A percentile compares a stretch with the other conserved stretches of the same genome.
Evolutionary conservation across 345 rosid genomes (phyloP).

Genomic region (Boechera divaricarpa): DNA sequence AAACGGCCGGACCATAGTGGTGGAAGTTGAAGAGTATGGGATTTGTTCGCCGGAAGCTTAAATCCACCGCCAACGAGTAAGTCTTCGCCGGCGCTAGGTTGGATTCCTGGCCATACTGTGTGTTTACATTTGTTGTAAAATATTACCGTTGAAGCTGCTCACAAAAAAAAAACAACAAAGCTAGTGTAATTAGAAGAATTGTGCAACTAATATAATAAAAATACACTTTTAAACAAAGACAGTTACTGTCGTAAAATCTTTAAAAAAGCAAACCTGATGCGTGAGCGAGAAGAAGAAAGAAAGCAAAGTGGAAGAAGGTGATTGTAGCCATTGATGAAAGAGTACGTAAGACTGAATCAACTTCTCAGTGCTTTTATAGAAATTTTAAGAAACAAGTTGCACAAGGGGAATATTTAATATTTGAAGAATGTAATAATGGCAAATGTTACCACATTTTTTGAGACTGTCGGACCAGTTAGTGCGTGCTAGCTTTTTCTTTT

Average conservation of each 20-base stretch:
- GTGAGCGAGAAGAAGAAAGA: slow-evolving; percentile 48
- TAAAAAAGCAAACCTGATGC: slow-evolving; percentile 43
- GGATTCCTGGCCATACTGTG: slow-evolving; percentile 95
- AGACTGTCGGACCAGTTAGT: slow-evolving; percentile 37
- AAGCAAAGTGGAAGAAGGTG: slow-evolving; percentile 17
- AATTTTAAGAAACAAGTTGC: neutral
- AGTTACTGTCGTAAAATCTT: neutral
- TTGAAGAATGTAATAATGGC: slow-evolving; percentile 37
- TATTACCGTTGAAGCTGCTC: slow-evolving; percentile 61
- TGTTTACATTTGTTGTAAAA: slow-evolving; percentile 75
- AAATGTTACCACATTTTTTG: slow-evolving; percentile 31
- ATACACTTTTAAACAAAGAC: neutral
- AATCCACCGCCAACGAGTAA: slow-evolving; percentile 81
- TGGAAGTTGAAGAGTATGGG: slow-evolving; percentile 64
- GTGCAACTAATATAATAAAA: neutral
- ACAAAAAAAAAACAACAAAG: slow-evolving; percentile 1
- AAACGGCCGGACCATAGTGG: slow-evolving; percentile 93
- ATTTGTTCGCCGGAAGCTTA: slow-evolving; percentile 67
- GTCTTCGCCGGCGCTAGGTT: slow-evolving; percentile 79
- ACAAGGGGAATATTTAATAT: neutral
- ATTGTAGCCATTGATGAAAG: slow-evolving; percentile 39
- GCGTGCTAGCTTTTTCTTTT: slow-evolving; percentile 38
- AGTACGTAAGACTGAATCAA: slow-evolving; percentile 1
- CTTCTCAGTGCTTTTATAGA: slow-evolving; percentile 19
- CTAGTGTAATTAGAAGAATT: neutral